These are phyloP conservation scores for Silybum marianum DNA, from an alignment of 129 eudicot species.

Conservation along the genomic window DNA sequence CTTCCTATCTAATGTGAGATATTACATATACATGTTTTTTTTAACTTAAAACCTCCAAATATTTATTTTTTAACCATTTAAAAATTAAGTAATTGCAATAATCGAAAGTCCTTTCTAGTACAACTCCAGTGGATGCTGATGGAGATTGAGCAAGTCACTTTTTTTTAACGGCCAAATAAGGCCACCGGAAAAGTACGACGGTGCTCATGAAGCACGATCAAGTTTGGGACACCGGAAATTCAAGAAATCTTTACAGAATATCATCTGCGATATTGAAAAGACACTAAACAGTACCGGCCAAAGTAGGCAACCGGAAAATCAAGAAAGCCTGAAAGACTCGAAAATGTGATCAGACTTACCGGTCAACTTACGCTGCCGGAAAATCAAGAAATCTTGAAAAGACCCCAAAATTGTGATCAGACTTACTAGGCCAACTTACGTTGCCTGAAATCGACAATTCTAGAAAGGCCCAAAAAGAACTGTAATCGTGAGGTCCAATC, in stretches of 20 bases:
- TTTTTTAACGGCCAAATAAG: conserved; percentile 9
- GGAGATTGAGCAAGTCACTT: conserved; percentile 10
- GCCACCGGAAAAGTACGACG: background rate
- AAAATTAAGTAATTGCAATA: background rate
- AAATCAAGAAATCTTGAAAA: conserved; percentile 14
- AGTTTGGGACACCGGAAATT: conserved; percentile 13
- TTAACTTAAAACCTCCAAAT: background rate
- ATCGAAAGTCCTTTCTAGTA: conserved; percentile 15
- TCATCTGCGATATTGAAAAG: background rate
- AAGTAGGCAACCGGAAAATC: background rate
- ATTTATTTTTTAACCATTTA: background rate
- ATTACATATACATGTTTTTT: too few species aligned
- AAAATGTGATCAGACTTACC: background rate
- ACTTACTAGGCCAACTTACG: background rate
- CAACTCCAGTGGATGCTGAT: background rate
- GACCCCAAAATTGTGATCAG: background rate
- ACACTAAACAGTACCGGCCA: background rate
- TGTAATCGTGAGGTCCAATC: background rate
- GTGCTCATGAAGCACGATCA: background rate
- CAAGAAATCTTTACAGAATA: conserved; percentile 1
- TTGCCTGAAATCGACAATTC: background rate
- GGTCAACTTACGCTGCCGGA: conserved; percentile 20
- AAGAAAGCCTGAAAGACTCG: background rate
- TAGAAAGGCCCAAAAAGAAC: background rate
- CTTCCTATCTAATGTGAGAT: too few species aligned